Conservation (phyloP, 352 stramenopile genomes). For the Phytopythium aichiense region DNA sequence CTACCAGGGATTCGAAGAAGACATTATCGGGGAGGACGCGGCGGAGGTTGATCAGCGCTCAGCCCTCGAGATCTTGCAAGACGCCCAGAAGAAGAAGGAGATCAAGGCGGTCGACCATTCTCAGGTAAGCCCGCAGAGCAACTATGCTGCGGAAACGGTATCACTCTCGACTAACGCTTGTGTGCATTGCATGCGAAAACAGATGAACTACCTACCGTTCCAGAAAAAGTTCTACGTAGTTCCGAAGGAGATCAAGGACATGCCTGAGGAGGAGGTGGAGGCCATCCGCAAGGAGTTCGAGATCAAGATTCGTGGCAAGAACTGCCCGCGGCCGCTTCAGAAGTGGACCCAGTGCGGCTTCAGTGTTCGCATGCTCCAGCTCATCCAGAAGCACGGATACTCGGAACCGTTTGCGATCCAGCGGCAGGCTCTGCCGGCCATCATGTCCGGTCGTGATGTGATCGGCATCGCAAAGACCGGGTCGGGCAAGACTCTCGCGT, state of each 20-base stretch:
- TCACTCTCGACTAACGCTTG: neutral
- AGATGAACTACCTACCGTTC: constrained; percentile 96
- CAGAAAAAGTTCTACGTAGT: constrained; percentile 99
- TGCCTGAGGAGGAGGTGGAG: constrained; percentile 87
- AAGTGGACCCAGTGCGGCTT: constrained; percentile 98
- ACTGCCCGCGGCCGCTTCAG: constrained; percentile 92
- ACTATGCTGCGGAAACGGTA: too few species aligned
- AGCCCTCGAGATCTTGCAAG: constrained; percentile 88
- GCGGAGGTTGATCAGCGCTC: constrained; percentile 73
- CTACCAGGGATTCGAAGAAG: constrained; percentile 84
- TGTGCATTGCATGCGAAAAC: neutral
- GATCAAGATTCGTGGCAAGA: constrained; percentile 97
- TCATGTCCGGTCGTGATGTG: constrained; percentile 98
- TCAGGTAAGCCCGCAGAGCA: constrained; percentile 21
- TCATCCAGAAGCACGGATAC: constrained; percentile 94
- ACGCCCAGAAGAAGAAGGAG: constrained; percentile 91
- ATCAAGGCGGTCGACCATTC: constrained; percentile 96
- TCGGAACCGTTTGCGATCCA: constrained; percentile 97
- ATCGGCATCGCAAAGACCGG: constrained; percentile 99
- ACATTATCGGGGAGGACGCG: constrained; percentile 78
- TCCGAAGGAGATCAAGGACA: constrained; percentile 89
- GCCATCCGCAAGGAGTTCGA: constrained; percentile 84
- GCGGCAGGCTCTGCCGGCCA: constrained; percentile 94
- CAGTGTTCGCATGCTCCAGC: constrained; percentile 92
- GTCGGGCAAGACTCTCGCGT: constrained; percentile 90